These are phyloP conservation scores for Fragaria iinumae DNA, from an alignment of 306 rosid genomes.

Conservation along the genomic window DNA sequence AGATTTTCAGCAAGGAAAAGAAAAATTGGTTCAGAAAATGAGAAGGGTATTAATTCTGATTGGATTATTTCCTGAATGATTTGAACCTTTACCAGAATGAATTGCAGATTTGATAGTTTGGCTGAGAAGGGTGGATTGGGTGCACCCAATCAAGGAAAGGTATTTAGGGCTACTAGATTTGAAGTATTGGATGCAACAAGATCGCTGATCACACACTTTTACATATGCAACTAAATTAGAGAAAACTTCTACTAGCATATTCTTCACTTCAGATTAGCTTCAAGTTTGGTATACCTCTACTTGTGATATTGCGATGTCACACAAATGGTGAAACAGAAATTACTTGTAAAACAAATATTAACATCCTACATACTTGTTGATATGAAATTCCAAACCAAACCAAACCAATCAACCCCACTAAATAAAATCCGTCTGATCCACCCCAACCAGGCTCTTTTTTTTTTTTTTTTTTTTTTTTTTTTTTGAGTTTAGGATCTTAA, in stretches of 20 bases:
- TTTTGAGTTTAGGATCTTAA: no score
- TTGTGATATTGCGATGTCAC: no score
- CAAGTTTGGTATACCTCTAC: background rate
- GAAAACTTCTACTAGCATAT: background rate
- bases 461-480: no score
- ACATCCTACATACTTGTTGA: no score
- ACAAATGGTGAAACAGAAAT: no score
- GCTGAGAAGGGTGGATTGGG: background rate
- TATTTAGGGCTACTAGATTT: background rate
- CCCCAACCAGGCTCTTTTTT: no score
- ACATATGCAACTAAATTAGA: background rate
- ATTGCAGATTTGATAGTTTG: background rate
- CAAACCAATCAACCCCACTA: background rate
- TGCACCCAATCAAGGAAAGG: background rate
- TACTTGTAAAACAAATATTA: no score
- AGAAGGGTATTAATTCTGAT: background rate
- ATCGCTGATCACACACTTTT: background rate
- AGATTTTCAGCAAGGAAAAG: background rate
- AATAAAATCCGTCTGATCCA: no score
- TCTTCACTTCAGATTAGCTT: background rate
- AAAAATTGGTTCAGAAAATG: background rate
- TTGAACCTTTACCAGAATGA: background rate
- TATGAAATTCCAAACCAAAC: background rate
- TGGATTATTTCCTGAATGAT: background rate
- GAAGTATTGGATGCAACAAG: background rate